Evolutionary conservation across 306 rosid genomes (phyloP).

Genomic region (Vicia sativa): DNA sequence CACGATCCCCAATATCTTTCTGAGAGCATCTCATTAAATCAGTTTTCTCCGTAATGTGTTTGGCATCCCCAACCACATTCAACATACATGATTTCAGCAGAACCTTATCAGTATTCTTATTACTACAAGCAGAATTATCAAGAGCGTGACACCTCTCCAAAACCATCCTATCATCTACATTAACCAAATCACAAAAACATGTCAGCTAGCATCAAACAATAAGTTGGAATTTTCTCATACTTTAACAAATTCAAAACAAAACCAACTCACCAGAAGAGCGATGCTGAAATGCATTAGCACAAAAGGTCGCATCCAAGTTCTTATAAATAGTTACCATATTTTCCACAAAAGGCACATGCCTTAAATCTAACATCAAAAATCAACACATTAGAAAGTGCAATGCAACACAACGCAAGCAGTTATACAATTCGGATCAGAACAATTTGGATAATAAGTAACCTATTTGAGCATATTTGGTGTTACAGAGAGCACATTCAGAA

Average conservation of each 20-base stretch:
- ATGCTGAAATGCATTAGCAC: conserved; percentile 50
- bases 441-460: conserved; percentile 38
- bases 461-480: conserved; percentile 43
- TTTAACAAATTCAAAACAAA: conserved; percentile 11
- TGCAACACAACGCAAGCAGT: background rate
- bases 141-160: conserved; percentile 42
- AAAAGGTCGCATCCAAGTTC: conserved; percentile 63
- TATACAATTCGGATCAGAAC: background rate
- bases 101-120: conserved; percentile 23
- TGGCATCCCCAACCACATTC: conserved; percentile 31
- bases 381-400: background rate
- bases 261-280: conserved; percentile 53
- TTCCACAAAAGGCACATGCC: conserved; percentile 68
- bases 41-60: conserved; percentile 17
- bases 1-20: conserved; percentile 27
- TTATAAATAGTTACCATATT: conserved; percentile 69
- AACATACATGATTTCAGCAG: conserved; percentile 19
- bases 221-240: background rate
- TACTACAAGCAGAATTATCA: conserved; percentile 26
- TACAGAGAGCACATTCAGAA: conserved; percentile 70
- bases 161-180: conserved; percentile 51
- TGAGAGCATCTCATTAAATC: conserved; percentile 32
- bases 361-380: conserved; percentile 53
- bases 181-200: background rate
- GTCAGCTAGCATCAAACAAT: conserved; percentile 6